These are phyloP conservation scores for Pichia cephalocereana DNA, from an alignment of 805 yeast genomes.

Conservation along the genomic window DNA sequence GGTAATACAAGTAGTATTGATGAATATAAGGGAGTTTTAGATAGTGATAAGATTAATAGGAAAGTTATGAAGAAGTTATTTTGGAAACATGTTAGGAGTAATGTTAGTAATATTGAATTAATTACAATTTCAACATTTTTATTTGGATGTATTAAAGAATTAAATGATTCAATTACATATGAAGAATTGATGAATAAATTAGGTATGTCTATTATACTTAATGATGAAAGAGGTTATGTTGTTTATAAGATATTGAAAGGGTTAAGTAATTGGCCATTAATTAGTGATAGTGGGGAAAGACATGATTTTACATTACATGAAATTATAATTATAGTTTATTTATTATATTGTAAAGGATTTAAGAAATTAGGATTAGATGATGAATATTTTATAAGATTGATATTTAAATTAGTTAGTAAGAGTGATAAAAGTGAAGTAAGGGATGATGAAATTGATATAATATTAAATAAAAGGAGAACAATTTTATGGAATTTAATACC, in stretches of 20 bases:
- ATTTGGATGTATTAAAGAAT: conserved; percentile 1
- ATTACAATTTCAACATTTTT: conserved; percentile 3
- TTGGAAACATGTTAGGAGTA: neutral
- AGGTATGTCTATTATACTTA: neutral
- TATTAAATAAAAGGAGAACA: conserved; percentile 12
- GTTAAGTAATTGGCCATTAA: conserved; percentile 7
- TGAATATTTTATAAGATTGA: neutral
- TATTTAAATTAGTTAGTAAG: neutral
- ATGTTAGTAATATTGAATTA: conserved; percentile 1
- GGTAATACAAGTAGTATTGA: neutral
- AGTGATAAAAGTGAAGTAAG: neutral
- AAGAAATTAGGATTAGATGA: neutral
- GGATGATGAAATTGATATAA: conserved; percentile 15
- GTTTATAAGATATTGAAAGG: conserved; percentile 5
- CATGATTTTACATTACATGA: conserved; percentile 4
- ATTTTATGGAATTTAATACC: conserved; percentile 27
- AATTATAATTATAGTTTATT: neutral
- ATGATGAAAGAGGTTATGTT: conserved; percentile 13
- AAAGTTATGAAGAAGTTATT: neutral
- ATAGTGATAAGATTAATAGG: neutral
- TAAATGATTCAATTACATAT: neutral
- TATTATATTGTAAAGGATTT: conserved; percentile 2
- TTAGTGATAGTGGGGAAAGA: neutral
- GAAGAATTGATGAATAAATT: neutral
- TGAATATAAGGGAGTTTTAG: neutral